These are phyloP conservation scores for Sporothrix phasma DNA, from an alignment of 2,329 filamentous ascomycete genomes.

Conservation along the genomic window DNA sequence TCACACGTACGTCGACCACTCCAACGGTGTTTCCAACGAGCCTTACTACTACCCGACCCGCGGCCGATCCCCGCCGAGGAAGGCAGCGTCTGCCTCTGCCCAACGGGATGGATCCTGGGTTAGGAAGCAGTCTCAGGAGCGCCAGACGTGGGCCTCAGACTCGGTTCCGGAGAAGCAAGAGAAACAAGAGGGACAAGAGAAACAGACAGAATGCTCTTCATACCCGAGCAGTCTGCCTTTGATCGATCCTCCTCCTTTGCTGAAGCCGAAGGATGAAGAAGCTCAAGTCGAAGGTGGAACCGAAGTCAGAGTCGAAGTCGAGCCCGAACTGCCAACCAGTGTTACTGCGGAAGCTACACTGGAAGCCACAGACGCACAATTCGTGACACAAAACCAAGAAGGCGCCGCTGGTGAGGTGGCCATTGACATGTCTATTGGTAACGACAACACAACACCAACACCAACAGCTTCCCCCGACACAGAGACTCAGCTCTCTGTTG, in stretches of 20 bases:
- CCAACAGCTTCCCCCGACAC: not conserved
- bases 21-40: slow-evolving; percentile 30
- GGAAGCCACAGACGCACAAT: not conserved
- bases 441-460: not conserved
- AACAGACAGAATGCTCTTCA: not conserved
- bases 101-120: not conserved
- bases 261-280: not conserved
- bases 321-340: too few relatives aligned
- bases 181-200: too few relatives aligned
- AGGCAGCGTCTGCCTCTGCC: not conserved
- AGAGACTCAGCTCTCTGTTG: not conserved
- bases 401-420: not conserved
- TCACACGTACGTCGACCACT: slow-evolving; percentile 30
- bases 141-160: not conserved
- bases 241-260: not conserved
- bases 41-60: slow-evolving; percentile 37
- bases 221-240: not conserved
- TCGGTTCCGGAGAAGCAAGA: too few relatives aligned
- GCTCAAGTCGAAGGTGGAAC: not conserved
- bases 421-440: not conserved
- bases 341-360: too few relatives aligned
- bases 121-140: not conserved
- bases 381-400: too few relatives aligned
- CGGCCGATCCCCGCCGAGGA: slow-evolving; percentile 42
- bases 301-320: not conserved